These are phyloP conservation scores for Tagetes erecta DNA, from an alignment of 129 eudicot species.

Conservation along the genomic window DNA sequence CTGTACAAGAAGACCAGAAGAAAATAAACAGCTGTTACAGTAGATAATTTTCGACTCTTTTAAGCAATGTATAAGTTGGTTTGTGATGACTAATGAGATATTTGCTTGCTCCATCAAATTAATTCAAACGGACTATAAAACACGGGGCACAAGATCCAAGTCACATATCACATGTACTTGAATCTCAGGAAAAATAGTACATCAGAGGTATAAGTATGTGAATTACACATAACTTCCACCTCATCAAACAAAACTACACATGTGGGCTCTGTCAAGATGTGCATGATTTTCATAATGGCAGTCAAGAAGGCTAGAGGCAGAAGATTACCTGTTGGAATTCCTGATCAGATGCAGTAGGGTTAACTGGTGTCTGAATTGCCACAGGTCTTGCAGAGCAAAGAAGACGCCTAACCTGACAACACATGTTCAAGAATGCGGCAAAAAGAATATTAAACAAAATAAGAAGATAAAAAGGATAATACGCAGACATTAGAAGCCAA, in stretches of 20 bases:
- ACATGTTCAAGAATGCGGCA: conserved; percentile 20
- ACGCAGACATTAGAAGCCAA: conserved; percentile 6
- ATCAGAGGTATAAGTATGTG: conserved; percentile 1
- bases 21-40: conserved; percentile 20
- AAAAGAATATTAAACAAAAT: conserved; percentile 10
- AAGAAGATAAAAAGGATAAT: conserved; percentile 12
- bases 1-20: conserved; percentile 38
- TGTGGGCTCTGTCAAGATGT: conserved; percentile 5
- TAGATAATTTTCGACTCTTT: not conserved
- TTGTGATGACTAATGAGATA: not conserved
- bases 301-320: conserved; percentile 16
- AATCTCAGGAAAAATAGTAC: conserved; percentile 18
- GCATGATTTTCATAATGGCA: conserved; percentile 8
- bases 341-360: conserved; percentile 91
- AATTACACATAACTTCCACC: conserved; percentile 8
- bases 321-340: conserved; percentile 84
- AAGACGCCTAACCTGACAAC: conserved; percentile 83
- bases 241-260: conserved; percentile 11
- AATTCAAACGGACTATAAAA: not conserved
- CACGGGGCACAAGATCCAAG: not conserved
- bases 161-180: not conserved
- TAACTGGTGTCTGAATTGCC: conserved; percentile 79
- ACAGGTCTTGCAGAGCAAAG: conserved; percentile 92
- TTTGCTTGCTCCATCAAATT: not conserved
- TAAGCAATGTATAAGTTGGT: not conserved